Evolutionary conservation across 1,284 basidiomycete genomes (phyloP).

Genomic region (Paramarasmius palmivorus): DNA sequence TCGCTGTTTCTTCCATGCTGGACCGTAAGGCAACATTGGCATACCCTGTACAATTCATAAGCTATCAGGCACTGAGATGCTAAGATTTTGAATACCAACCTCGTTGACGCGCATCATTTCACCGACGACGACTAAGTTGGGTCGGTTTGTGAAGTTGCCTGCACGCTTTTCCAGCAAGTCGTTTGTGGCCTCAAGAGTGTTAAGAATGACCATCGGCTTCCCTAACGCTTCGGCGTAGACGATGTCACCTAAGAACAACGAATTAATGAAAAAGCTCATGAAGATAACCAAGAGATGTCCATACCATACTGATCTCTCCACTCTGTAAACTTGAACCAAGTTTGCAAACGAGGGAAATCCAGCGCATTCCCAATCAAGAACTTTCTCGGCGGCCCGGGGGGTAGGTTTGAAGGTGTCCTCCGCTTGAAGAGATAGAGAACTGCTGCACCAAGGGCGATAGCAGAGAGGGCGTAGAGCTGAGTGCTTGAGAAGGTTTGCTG

Average conservation of each 20-base stretch:
- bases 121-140: conserved; percentile 22
- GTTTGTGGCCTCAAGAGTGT: conserved; percentile 22
- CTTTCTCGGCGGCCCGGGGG: too few species aligned
- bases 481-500: too few species aligned
- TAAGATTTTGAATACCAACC: too few species aligned
- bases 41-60: not conserved
- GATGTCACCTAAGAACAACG: conserved; percentile 10
- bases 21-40: not conserved
- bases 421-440: too few species aligned
- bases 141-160: conserved; percentile 24
- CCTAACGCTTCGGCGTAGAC: conserved; percentile 13
- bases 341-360: not conserved
- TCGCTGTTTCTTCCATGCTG: not conserved
- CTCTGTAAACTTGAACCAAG: not conserved
- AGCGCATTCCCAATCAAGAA: not conserved
- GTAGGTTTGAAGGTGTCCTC: too few species aligned
- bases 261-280: too few species aligned
- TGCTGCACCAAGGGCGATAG: too few species aligned
- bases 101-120: conserved; percentile 17
- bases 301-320: not conserved
- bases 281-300: not conserved
- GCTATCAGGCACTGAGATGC: not conserved
- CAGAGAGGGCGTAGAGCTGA: too few species aligned
- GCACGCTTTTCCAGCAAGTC: conserved; percentile 26
- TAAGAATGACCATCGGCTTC: conserved; percentile 21